Conservation (phyloP, 2,329 filamentous ascomycete genomes). For the Alternaria incomplexa region DNA sequence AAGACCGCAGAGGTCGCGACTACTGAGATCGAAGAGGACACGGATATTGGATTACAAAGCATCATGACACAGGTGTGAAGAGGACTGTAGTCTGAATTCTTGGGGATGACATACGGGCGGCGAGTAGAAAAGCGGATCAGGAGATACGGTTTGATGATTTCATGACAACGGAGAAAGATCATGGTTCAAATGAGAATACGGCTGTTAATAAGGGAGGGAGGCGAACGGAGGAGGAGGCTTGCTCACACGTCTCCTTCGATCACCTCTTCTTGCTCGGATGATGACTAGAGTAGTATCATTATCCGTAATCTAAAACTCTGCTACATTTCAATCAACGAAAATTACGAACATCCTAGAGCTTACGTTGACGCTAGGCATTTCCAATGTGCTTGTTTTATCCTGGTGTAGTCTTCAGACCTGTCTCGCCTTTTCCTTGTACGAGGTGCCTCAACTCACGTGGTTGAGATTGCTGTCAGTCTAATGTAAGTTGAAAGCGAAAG, state of each 20-base stretch:
- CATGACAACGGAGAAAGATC: background rate
- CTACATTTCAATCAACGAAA: background rate
- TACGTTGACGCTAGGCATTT: background rate
- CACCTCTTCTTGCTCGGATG: background rate
- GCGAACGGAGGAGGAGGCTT: background rate
- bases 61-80: conserved; percentile 39
- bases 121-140: background rate
- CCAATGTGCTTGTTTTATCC: background rate
- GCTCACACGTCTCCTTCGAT: background rate
- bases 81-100: background rate
- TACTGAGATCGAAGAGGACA: background rate
- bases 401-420: background rate
- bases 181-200: background rate
- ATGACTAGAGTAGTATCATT: background rate
- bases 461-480: background rate
- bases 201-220: background rate
- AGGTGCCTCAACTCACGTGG: background rate
- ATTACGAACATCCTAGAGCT: background rate
- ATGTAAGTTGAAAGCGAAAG: background rate
- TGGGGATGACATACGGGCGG: background rate
- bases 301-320: background rate
- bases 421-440: background rate
- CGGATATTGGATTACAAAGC: conserved; percentile 19
- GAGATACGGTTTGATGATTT: background rate
- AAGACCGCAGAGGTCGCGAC: background rate